A percentile compares a stretch with the other conserved stretches of the same genome.
Conservation (phyloP, 2,329 filamentous ascomycete genomes). For the Paramyrothecium roridum region DNA sequence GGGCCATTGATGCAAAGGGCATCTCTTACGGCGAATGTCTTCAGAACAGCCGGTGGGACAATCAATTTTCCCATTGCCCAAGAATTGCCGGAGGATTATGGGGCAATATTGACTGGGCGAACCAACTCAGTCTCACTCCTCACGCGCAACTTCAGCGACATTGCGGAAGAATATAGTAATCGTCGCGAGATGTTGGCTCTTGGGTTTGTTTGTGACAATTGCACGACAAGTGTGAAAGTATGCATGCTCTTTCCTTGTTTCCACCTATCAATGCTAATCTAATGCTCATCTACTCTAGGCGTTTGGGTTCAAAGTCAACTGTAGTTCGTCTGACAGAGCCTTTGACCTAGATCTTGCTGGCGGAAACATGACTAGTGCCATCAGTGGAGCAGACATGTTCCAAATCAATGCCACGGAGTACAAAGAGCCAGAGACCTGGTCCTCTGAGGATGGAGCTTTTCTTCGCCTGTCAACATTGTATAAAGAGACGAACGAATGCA, state of each 20-base stretch:
- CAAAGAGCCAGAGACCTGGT: conserved; percentile 1
- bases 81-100: conserved; percentile 12
- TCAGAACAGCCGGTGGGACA: conserved; percentile 2
- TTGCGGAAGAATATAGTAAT: conserved; percentile 14
- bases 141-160: conserved; percentile 13
- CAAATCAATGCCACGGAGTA: conserved; percentile 14
- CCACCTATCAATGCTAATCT: too few relatives aligned
- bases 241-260: too few relatives aligned
- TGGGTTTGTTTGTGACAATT: conserved; percentile 10
- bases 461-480: conserved; percentile 11
- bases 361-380: conserved; percentile 1
- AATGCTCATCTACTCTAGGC: neutral
- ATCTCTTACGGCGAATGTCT: conserved; percentile 11
- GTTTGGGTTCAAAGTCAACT: conserved; percentile 15
- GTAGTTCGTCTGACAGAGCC: conserved; percentile 5
- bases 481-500: conserved; percentile 9
- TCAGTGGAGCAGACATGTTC: conserved; percentile 10
- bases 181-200: conserved; percentile 10
- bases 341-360: conserved; percentile 8
- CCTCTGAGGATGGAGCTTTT: conserved; percentile 8
- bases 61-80: conserved; percentile 13
- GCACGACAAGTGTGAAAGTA: conserved; percentile 9
- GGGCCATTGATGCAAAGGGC: conserved; percentile 14
- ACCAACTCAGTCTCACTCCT: conserved; percentile 10
- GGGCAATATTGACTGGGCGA: conserved; percentile 12